Evolutionary conservation across 2,329 filamentous ascomycete species (phyloP), one percentile per base, ranked within the genome.

Genomic region (Laburnicola sp.): DNA sequence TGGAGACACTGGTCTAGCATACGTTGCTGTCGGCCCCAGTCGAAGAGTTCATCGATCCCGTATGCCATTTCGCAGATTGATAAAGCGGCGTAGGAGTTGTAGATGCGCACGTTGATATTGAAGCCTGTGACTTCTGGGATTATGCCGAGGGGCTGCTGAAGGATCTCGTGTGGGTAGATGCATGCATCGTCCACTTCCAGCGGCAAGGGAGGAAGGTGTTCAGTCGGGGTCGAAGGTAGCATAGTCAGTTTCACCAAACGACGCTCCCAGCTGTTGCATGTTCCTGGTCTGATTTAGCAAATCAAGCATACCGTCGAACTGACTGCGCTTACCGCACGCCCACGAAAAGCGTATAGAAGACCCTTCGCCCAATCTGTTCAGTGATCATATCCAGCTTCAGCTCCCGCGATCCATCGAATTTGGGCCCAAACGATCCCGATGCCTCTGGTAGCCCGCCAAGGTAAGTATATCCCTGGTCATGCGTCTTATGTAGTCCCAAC

Each of bases 311-410:
- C 65, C 92, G 88, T 45, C 86, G 81, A 68, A 91, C 82, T 0
- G 88, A 87, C 52, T 86, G 86, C 32, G 56, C 76, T 44, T 56
- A 86, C 82, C 86, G 81, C 53, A 89, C 82, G 30, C 86, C 86
- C 4, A 91, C 83, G 55, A 94, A 85, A 59, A 91, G 80, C 22
- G 89, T 86, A 86, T 91, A 96, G 70, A 95, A 96, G 35, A 96
- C 73, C 32, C 83, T 78, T 35, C 79, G 77, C 3, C 80, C 80
- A 53, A 85, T 86, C 56, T 80, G 76, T 50, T 76, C 69, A 3
- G 76, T 80, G 52, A 80, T 79, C 34, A 67, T 59, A 59, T 79
- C 76, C 10, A 74, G 54, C 30, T 68, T 66, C 27, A 69, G 58
- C 36, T 76, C 74, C 21, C 64, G 64, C 16, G 59, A 69, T 21